Evolutionary conservation across 163 green algal genomes (phyloP), one percentile per base, ranked within the genome.

Genomic region (Trebouxiophyceae sp.): DNA sequence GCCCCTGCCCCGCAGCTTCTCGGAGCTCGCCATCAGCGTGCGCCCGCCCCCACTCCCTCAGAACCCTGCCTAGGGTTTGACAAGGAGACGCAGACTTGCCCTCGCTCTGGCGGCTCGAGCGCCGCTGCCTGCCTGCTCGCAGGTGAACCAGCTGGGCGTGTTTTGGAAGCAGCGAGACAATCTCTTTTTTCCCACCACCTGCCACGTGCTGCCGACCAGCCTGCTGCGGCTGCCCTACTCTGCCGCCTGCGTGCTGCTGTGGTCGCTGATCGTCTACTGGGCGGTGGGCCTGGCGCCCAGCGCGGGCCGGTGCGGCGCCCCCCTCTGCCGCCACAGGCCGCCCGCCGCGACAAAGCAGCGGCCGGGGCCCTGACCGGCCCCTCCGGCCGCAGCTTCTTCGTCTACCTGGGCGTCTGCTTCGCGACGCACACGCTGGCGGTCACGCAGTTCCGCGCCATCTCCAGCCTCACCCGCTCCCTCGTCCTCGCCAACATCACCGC

Each of bases 91-190:
- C n/a, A n/a, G n/a, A n/a, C n/a, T n/a, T n/a, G n/a, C n/a, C n/a
- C n/a, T n/a, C n/a, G n/a, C n/a, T n/a, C 39, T 50, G 8, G 39
- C 39, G 12, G 8, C 39, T 50, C 16, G 39, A 16, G 8, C 16
- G 39, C 39, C 39, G 12, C 39, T 50, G 8, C 39, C 8, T n/a
- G 39, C 16, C 16, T 50, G 39, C 39, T 50, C 39, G 61, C 54
- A 70, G 63, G 56, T 72, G 56, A 46, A 67, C 29, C 2, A 29
- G 31, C 27, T 67, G 60, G 45, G 58, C 20, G 73, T 74, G n/a
- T 92, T 91, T 66, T 88, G 81, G 73, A 88, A 88, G 69, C 85
- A 93, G 73, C 71, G 83, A 1, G 34, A 66, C n/a, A 54, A 67
- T 16, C 54, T 70, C 29, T 78, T 88, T 33, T 84, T 79, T 47